Conservation (phyloP, 768 basidiomycete genomes). For the Lentinula lateritia region DNA sequence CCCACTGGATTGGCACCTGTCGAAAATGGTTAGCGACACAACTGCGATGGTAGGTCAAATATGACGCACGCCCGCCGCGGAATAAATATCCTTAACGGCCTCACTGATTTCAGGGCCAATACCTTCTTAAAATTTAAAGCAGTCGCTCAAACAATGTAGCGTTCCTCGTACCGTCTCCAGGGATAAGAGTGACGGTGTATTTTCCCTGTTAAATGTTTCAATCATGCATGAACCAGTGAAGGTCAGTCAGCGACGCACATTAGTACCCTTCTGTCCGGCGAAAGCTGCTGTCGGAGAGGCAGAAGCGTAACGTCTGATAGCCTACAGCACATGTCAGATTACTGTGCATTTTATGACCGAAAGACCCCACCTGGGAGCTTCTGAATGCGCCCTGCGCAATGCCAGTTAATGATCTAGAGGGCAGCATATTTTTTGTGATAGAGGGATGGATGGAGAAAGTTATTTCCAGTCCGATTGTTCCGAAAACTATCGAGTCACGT, state of each 20-base stretch:
- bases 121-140: constrained; percentile 40
- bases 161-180: constrained; percentile 77
- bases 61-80: constrained; percentile 67
- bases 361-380: constrained; percentile 39
- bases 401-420: constrained; percentile 49
- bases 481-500: background rate
- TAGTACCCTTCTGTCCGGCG: constrained; percentile 82
- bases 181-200: constrained; percentile 93
- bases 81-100: constrained; percentile 91
- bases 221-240: background rate
- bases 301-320: constrained; percentile 62
- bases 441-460: background rate
- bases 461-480: background rate
- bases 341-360: background rate
- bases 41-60: background rate
- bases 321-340: constrained; percentile 27
- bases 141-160: background rate
- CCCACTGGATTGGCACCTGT: constrained; percentile 98
- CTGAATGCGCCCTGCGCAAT: constrained; percentile 48
- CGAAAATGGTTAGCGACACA: constrained; percentile 3
- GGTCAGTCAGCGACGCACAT: constrained; percentile 47
- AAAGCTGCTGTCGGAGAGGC: constrained; percentile 84
- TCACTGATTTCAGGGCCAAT: constrained; percentile 99
- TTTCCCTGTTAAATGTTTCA: constrained; percentile 60
- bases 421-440: constrained; percentile 43